Percentiles rank a stretch among this genome's conserved stretches.
Conservation (phyloP, 108 stramenopile genomes). For the Nitzschia sp. region DNA sequence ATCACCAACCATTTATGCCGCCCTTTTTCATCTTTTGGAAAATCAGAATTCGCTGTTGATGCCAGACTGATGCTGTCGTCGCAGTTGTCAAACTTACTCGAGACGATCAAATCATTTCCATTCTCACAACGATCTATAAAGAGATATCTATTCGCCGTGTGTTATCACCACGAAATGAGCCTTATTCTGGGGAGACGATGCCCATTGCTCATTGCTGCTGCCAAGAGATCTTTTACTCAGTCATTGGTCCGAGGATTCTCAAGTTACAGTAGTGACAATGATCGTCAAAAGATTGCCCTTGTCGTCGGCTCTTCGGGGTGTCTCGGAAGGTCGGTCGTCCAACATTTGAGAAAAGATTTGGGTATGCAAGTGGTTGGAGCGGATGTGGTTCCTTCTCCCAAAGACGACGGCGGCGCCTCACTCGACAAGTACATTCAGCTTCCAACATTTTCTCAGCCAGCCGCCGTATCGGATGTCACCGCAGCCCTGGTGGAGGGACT, state of each 20-base stretch:
- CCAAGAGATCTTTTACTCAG: background rate
- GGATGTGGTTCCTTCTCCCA: conserved; percentile 37
- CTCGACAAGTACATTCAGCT: conserved; percentile 50
- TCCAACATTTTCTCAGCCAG: conserved; percentile 14
- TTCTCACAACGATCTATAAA: no score
- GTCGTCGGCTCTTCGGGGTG: conserved; percentile 76
- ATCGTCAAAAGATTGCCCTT: conserved; percentile 45
- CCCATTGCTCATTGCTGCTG: background rate
- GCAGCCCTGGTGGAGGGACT: conserved; percentile 51
- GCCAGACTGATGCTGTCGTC: no score
- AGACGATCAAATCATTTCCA: no score
- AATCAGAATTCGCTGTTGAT: no score
- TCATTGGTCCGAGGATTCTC: background rate
- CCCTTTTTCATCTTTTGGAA: no score
- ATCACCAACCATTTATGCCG: no score
- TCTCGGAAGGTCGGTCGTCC: conserved; percentile 52
- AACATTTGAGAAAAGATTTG: conserved; percentile 35
- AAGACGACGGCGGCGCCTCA: background rate
- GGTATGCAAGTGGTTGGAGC: conserved; percentile 64
- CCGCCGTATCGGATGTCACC: conserved; percentile 49
- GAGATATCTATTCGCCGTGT: no score
- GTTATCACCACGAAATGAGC: no score
- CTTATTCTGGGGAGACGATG: background rate
- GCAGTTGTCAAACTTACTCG: no score
- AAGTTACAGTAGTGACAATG: conserved; percentile 6